Evolutionary conservation across 306 rosid species (phyloP).

Genomic region (Fagus crenata): DNA sequence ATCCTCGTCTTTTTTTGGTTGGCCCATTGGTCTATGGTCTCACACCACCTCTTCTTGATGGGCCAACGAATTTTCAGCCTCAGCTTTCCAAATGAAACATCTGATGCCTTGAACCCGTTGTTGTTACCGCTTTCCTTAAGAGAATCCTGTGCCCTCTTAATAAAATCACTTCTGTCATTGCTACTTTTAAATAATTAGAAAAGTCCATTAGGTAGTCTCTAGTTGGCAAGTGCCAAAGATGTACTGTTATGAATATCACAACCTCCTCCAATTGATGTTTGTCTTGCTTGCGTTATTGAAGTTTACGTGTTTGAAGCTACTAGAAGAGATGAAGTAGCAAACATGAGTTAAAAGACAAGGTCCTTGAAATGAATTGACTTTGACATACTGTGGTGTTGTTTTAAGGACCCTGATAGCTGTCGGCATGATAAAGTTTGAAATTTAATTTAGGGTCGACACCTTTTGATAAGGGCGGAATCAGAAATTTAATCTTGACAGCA

Average conservation of each 20-base stretch:
- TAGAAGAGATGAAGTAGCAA: no score
- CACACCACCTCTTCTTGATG: background rate
- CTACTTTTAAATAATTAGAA: background rate
- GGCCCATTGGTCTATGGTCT: background rate
- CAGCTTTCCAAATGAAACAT: background rate
- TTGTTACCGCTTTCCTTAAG: background rate
- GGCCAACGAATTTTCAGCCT: background rate
- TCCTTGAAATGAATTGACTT: no score
- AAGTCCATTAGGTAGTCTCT: background rate
- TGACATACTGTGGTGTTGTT: no score
- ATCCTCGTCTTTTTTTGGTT: background rate
- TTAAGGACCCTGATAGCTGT: no score
- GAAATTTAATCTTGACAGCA: no score
- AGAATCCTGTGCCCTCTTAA: background rate
- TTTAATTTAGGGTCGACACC: no score
- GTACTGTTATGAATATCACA: background rate
- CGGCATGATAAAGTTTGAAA: no score
- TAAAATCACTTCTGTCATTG: background rate
- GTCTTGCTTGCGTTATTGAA: background rate
- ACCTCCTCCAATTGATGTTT: background rate
- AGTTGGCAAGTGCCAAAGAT: background rate
- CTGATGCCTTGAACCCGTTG: slow-evolving; percentile 1
- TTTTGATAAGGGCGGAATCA: no score
- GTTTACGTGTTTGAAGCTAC: background rate
- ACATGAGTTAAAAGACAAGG: no score